phyloP scores from a whole-genome alignment of 768 basidiomycete genomes.

The Russula brevipes region DNA sequence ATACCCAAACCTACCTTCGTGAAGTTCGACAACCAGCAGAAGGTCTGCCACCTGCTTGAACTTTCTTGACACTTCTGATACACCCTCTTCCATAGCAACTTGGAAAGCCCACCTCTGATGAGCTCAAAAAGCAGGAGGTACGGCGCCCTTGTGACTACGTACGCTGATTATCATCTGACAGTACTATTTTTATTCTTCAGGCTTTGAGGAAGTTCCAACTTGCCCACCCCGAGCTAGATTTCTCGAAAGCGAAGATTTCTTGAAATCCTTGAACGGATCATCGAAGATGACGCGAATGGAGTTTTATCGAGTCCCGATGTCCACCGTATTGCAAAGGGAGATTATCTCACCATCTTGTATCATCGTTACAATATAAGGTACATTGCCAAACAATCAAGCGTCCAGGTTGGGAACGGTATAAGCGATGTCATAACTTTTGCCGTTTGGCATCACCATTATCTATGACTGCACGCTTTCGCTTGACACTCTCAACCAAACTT shows the following conservation, averaged over 20 bases:
- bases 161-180: constrained; percentile 2
- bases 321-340: constrained; percentile 3
- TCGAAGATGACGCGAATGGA: background rate
- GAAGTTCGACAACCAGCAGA: constrained; percentile 76
- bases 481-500: constrained; percentile 79
- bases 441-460: constrained; percentile 32
- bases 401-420: background rate
- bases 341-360: background rate
- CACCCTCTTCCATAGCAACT: constrained; percentile 57
- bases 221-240: constrained; percentile 90
- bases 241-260: constrained; percentile 85
- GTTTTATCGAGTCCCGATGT: background rate
- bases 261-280: constrained; percentile 31
- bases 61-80: constrained; percentile 9
- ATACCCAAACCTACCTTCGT: background rate
- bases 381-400: background rate
- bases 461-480: constrained; percentile 55
- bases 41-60: constrained; percentile 38
- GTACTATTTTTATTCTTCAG: constrained; percentile 34
- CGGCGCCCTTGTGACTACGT: background rate
- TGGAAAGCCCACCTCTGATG: constrained; percentile 94
- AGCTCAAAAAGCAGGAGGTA: constrained; percentile 88
- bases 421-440: constrained; percentile 29
- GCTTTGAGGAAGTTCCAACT: constrained; percentile 85
- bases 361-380: background rate